Conservation (phyloP, 148 eudicot species). For the Cornus controversa region DNA sequence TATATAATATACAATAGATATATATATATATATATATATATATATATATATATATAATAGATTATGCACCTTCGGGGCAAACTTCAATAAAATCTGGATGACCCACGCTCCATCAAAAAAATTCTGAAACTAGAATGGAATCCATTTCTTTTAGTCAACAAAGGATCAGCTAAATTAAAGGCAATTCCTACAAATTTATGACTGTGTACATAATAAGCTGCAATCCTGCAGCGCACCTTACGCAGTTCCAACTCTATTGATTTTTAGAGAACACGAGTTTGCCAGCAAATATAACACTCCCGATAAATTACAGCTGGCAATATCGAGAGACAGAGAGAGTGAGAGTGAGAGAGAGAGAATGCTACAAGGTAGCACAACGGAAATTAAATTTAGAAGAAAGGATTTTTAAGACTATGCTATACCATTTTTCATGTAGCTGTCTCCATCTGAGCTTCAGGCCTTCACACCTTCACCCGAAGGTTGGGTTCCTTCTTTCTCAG, state of each 20-base stretch:
- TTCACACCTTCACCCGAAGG: constrained; percentile 47
- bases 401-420: constrained; percentile 8
- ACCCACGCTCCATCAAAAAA: neutral
- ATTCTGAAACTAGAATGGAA: neutral
- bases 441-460: constrained; percentile 28
- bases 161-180: constrained; percentile 1
- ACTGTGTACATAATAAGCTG: constrained; percentile 22
- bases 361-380: constrained; percentile 5
- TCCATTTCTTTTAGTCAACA: neutral
- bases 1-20: no score
- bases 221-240: constrained; percentile 20
- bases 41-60: no score
- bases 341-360: constrained; percentile 6
- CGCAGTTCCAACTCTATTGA: constrained; percentile 13
- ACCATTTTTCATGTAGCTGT: constrained; percentile 14
- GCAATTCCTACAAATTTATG: constrained; percentile 23
- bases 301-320: constrained; percentile 34
- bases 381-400: constrained; percentile 9
- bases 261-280: constrained; percentile 16
- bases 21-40: no score
- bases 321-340: constrained; percentile 8
- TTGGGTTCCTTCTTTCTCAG: constrained; percentile 41
- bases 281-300: constrained; percentile 18
- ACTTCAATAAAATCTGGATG: neutral
- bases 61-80: no score